Percentiles rank a stretch among this genome's conserved stretches.
Conservation (phyloP, 208 protist genomes). For the Trypanosoma melophagium region DNA sequence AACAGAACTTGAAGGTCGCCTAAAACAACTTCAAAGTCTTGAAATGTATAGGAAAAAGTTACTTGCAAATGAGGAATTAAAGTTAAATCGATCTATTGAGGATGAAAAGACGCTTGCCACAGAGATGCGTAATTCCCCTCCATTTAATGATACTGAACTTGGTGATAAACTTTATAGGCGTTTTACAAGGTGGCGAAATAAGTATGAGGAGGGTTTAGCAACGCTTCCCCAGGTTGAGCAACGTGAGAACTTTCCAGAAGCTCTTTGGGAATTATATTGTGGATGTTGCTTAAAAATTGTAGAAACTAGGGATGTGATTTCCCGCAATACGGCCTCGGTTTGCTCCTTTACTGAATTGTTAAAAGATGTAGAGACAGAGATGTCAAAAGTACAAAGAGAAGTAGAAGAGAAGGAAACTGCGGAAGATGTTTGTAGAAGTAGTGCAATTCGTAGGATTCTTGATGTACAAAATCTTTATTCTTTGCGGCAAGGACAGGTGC, state of each 20-base stretch:
- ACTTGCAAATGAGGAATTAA: slow-evolving; percentile 29
- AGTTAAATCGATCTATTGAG: slow-evolving; percentile 37
- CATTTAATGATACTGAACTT: slow-evolving; percentile 57
- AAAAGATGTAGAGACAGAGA: slow-evolving; percentile 28
- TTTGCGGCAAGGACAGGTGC: slow-evolving; percentile 92
- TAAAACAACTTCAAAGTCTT: slow-evolving; percentile 35
- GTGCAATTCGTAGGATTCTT: slow-evolving; percentile 40
- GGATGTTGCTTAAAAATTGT: slow-evolving; percentile 45
- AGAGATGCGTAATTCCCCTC: slow-evolving; percentile 32
- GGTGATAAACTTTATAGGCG: slow-evolving; percentile 75
- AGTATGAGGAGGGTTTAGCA: slow-evolving; percentile 58
- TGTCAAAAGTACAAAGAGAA: slow-evolving; percentile 16
- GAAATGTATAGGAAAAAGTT: slow-evolving; percentile 36
- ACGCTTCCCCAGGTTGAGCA: slow-evolving; percentile 32
- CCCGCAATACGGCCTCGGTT: slow-evolving; percentile 26
- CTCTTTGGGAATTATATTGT: slow-evolving; percentile 66
- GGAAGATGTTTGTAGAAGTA: slow-evolving; percentile 24
- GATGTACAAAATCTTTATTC: slow-evolving; percentile 74
- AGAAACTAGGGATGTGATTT: slow-evolving; percentile 36
- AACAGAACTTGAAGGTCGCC: slow-evolving; percentile 22
- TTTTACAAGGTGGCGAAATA: slow-evolving; percentile 64
- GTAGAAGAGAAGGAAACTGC: slow-evolving; percentile 31
- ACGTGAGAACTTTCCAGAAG: slow-evolving; percentile 37
- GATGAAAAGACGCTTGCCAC: slow-evolving; percentile 37
- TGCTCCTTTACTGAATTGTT: slow-evolving; percentile 30